Percentiles rank a stretch among this genome's conserved stretches.
Conservation (phyloP, 257 asterid genomes). For the Primulina eburnea region DNA sequence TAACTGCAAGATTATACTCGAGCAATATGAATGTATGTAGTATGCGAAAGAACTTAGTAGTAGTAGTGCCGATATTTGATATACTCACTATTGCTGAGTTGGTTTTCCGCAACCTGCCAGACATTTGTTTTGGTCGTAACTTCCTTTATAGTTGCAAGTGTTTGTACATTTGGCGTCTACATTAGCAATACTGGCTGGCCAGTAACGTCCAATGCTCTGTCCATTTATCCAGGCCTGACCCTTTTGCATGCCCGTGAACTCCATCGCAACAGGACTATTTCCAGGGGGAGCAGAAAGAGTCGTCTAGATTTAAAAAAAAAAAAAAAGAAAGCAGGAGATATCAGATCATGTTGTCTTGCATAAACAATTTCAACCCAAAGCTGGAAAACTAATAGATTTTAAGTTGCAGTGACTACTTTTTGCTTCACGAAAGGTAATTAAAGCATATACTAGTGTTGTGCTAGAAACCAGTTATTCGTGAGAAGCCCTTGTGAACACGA, state of each 20-base stretch:
- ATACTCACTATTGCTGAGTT: conserved; percentile 2
- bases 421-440: neutral
- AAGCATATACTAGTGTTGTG: neutral
- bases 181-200: neutral
- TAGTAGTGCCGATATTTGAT: neutral
- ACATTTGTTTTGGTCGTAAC: neutral
- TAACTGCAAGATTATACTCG: neutral
- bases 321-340: neutral
- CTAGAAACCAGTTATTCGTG: neutral
- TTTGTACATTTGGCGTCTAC: neutral
- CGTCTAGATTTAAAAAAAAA: neutral
- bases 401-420: neutral
- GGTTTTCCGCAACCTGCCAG: neutral
- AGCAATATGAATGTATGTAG: neutral
- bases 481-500: neutral
- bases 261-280: conserved; percentile 2
- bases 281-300: neutral
- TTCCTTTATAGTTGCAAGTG: neutral
- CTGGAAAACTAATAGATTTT: neutral
- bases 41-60: neutral
- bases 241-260: neutral
- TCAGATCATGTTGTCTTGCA: neutral
- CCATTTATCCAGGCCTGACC: conserved; percentile 3
- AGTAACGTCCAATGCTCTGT: neutral
- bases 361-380: no score